Evolutionary conservation across 306 rosid genomes (phyloP).

Genomic region (Rosa chinensis): DNA sequence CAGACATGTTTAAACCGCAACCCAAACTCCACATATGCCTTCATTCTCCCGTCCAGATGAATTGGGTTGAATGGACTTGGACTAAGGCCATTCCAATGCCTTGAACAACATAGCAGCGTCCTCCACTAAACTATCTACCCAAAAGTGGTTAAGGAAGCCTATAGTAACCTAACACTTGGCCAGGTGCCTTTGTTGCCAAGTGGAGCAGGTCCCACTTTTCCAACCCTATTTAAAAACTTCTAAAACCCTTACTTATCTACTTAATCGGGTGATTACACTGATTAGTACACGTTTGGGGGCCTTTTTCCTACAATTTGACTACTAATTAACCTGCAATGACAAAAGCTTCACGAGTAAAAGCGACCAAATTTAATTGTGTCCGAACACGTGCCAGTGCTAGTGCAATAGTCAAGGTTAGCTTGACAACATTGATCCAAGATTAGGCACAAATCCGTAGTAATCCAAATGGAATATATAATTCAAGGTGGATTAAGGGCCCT

Average conservation of each 20-base stretch:
- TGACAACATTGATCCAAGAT: constrained; percentile 3
- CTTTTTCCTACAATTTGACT: constrained; percentile 13
- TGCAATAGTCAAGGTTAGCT: constrained; percentile 40
- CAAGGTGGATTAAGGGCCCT: neutral
- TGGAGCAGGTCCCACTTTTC: neutral
- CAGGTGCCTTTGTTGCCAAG: neutral
- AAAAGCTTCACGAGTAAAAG: neutral
- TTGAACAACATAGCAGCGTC: neutral
- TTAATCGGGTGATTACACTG: neutral
- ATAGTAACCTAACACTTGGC: constrained; percentile 9
- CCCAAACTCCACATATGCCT: neutral
- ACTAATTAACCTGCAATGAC: neutral
- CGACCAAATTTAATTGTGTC: neutral
- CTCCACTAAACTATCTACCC: neutral
- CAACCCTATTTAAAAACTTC: too few relatives aligned
- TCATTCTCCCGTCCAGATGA: neutral
- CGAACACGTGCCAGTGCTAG: constrained; percentile 34
- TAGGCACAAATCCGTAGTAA: neutral
- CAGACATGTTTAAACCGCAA: neutral
- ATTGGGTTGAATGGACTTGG: neutral
- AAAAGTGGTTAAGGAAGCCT: constrained; percentile 3
- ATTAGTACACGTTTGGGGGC: neutral
- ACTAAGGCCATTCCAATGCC: neutral
- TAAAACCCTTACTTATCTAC: neutral
- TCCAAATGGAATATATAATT: constrained; percentile 8